These are phyloP conservation scores for Achlya hypogyna DNA, from an alignment of 352 stramenopile species.

Conservation along the genomic window DNA sequence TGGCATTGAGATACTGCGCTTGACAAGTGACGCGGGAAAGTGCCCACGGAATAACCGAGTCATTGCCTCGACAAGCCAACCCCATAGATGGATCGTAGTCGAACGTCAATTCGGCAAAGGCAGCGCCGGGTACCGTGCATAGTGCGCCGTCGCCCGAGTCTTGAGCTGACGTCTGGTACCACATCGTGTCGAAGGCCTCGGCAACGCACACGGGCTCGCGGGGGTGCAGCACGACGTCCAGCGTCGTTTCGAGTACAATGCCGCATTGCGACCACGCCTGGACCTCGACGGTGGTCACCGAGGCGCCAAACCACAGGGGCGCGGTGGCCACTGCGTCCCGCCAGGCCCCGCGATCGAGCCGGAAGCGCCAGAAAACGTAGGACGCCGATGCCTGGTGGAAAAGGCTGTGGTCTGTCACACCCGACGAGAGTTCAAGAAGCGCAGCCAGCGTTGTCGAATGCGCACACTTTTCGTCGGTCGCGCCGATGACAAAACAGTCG, in stretches of 20 bases:
- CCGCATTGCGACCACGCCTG: conserved; percentile 16
- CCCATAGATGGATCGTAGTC: conserved; percentile 1
- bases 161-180: conserved; percentile 1
- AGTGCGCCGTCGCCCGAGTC: neutral
- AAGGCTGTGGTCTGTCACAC: neutral
- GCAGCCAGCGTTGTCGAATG: neutral
- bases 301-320: neutral
- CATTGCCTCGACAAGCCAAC: neutral
- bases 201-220: neutral
- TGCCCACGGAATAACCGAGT: neutral
- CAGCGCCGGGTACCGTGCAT: neutral
- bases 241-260: neutral
- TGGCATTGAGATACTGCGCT: neutral
- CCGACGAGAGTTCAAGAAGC: neutral
- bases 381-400: neutral
- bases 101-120: conserved; percentile 10
- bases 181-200: neutral
- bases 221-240: neutral
- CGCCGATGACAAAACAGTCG: neutral
- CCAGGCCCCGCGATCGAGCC: neutral
- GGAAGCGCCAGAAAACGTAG: conserved; percentile 3
- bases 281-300: neutral
- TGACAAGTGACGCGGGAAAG: neutral
- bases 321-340: neutral
- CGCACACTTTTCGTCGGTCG: neutral